Base-by-base conservation (phyloP, 169 alveolate species). In the Eimeria maxima region DNA sequence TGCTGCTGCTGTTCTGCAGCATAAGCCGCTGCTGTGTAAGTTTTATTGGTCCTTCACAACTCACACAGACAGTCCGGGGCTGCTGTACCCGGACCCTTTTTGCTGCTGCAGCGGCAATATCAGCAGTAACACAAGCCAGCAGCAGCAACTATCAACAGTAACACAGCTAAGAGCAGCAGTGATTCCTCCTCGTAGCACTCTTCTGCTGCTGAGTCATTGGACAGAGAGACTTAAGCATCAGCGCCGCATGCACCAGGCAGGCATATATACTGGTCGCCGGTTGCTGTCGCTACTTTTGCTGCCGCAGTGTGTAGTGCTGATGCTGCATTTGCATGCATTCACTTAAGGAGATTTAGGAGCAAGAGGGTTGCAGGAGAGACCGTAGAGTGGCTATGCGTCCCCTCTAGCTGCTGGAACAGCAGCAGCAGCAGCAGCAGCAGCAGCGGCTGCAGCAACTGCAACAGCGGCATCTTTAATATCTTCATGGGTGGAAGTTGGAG, bases 1-100 rank as follows among this genome's bases (percentile, higher is more conserved):
- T 73, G 55, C 83, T 73, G 55, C 55, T 73, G 55, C 84, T 33
- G 84, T 73, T n/a, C 57, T 73, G 84, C 55, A 20, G 53, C 47
- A 38, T 24, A 14, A 14, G 55, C n/a, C 53, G 16, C 84, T 13
- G 57, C 55, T 73, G 33, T 38, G 11, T 38, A 55, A 2, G n/a
- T 33, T 73, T 24, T 13, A 7, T 44, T 65, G 74, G 5, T 65
- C 74, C n/a, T 65, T 13, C 14, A 7, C 11, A 65, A n/a, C 33
- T 10, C 74, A 65, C 16, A 65, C 16, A 24, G 18, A 38, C 6
- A 20, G 74, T 44, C 74, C 16, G 22, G 74, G n/a, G 10, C 74
- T 65, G 74, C 74, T 33, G 1, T 38, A 14, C 33, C 8, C 7
- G 2, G 38, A 65, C 74, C 8, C 74, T n/a, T n/a, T 24, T 29